These are phyloP conservation scores for Aureobasidium sp. DNA, from an alignment of 2,329 filamentous ascomycete genomes.

Conservation along the genomic window DNA sequence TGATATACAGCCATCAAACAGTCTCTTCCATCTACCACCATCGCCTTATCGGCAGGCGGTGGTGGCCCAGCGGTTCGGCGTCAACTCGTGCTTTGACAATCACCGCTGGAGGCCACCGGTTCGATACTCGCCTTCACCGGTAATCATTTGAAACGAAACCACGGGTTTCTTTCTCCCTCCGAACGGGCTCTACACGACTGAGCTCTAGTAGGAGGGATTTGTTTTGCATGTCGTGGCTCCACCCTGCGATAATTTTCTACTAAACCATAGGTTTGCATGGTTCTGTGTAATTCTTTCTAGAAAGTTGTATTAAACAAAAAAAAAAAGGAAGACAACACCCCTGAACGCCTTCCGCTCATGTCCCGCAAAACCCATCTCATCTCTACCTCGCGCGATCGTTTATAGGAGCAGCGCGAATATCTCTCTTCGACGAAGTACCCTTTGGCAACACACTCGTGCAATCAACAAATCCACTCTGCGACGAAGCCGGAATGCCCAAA, in stretches of 20 bases:
- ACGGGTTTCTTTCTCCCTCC: not conserved
- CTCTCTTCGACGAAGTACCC: conserved; percentile 9
- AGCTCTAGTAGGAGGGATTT: not conserved
- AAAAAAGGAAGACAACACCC: too few relatives aligned
- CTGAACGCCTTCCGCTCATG: too few relatives aligned
- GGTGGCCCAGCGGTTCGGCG: not conserved
- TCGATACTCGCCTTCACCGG: not conserved
- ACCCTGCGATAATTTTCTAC: too few relatives aligned
- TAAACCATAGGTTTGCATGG: too few relatives aligned
- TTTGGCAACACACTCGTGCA: conserved; percentile 18
- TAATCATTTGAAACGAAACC: not conserved
- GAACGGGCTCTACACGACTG: not conserved
- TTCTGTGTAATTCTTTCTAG: too few relatives aligned
- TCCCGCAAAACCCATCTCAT: too few relatives aligned
- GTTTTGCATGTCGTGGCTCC: too few relatives aligned
- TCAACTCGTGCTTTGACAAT: too few relatives aligned
- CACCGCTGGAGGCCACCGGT: not conserved
- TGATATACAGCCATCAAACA: too few relatives aligned
- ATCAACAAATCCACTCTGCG: conserved; percentile 18
- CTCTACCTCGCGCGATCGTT: not conserved
- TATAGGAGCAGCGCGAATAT: conserved; percentile 9
- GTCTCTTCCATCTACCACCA: too few relatives aligned
- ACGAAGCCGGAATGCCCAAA: conserved; percentile 20
- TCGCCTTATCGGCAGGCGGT: conserved; percentile 4
- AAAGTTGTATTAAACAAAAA: too few relatives aligned